Base-by-base conservation (phyloP, 768 basidiomycete genomes). In the Tulasnella sp. region DNA sequence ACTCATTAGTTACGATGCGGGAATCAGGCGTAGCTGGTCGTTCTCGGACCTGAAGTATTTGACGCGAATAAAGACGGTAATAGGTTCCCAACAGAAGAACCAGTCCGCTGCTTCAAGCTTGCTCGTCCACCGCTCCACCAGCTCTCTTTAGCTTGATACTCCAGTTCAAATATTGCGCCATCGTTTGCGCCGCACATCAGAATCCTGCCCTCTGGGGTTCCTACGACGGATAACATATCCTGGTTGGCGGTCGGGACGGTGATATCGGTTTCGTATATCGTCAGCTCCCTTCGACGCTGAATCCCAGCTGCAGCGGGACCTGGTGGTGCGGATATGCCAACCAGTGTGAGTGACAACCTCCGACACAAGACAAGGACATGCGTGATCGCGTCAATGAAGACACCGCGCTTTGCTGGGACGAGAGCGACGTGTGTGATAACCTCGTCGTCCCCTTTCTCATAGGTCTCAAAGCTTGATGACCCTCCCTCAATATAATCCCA, bases 381-480 rank as follows among this genome's bases (percentile, higher is more conserved):
- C 17, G 84, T 81, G 69, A 98, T 96, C 66, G 92, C 85, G 68
- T 97, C 91, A 65, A 96, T 84, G 68, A 98, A 97, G 31, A 97
- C 84, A 49, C 70, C 73, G 22, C 77, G 78, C 67, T 87, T 91
- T 19, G 93, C 90, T 69, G 78, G 83, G 55, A 97, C 88, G 62
- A 97, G 78, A 10, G 85, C 84, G 46, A 98, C 93, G 66, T 86
- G 78, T 44, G 86, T 83, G 63, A 99, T 96, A 49, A 87, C 81
- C 65, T 96, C 88, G 15, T 85, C 80, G 67, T 94, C 88, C 68
- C 94, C 91, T 31, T 87, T 82, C 68, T 46, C 21, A 46, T 44
- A 53, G 11, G 54, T 42, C 3, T n/a, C 17, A 42, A 48, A 25
- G 42, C 31, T 41, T 43, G 42, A 31, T 29, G 50, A 12, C 10